Evolutionary conservation across 2,329 filamentous ascomycete genomes (phyloP).

Genomic region (Fusarium austroafricanum): DNA sequence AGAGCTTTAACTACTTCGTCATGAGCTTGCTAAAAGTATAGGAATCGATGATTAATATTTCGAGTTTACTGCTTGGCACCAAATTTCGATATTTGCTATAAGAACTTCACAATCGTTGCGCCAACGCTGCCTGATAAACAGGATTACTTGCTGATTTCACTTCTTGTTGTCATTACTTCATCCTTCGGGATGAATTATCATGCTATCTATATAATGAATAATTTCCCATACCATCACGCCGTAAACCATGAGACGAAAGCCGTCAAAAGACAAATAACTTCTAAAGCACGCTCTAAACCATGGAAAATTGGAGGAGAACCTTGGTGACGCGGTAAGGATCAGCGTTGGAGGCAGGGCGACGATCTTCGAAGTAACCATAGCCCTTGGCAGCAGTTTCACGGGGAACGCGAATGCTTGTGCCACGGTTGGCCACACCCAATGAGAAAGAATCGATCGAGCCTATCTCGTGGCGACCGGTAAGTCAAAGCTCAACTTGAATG

Average conservation of each 20-base stretch:
- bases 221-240: constrained; percentile 31
- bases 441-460: too few relatives aligned
- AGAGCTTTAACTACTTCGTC: too few relatives aligned
- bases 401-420: constrained; percentile 92
- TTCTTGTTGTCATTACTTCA: constrained; percentile 24
- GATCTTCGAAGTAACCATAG: constrained; percentile 94
- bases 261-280: constrained; percentile 5
- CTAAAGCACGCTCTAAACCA: constrained; percentile 32
- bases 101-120: too few relatives aligned
- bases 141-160: background rate
- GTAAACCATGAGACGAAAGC: constrained; percentile 13
- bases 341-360: constrained; percentile 84
- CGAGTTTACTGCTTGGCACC: too few relatives aligned
- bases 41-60: too few relatives aligned
- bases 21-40: too few relatives aligned
- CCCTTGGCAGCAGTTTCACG: constrained; percentile 86
- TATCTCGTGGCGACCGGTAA: too few relatives aligned
- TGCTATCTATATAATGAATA: constrained; percentile 32
- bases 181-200: constrained; percentile 8
- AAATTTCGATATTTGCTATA: too few relatives aligned
- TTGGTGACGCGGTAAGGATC: constrained; percentile 86
- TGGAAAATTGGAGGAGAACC: constrained; percentile 64
- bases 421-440: constrained; percentile 97
- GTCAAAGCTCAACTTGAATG: too few relatives aligned
- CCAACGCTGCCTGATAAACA: too few relatives aligned